Conservation (phyloP, 805 yeast species). For the Spathaspora gorwiae region DNA sequence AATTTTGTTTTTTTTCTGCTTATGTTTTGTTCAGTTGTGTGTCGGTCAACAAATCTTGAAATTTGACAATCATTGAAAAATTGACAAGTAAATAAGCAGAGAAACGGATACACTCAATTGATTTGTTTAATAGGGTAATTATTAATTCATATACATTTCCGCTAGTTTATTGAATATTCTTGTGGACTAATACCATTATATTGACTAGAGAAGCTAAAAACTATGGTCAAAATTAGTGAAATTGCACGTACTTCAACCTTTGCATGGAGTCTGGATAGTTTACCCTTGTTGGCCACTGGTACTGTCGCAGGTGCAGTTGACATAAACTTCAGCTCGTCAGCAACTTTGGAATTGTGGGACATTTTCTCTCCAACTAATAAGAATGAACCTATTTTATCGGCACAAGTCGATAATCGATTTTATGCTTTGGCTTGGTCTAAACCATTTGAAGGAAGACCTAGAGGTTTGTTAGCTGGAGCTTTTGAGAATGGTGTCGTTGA, state of each 20-base stretch:
- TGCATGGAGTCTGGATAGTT: slow-evolving; percentile 82
- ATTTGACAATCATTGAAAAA: no score
- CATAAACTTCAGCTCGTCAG: slow-evolving; percentile 73
- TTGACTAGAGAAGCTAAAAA: neutral
- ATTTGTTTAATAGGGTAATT: no score
- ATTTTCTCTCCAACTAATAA: slow-evolving; percentile 40
- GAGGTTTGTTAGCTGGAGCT: slow-evolving; percentile 77
- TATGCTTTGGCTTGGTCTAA: slow-evolving; percentile 82
- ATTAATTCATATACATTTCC: no score
- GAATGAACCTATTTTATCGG: slow-evolving; percentile 30
- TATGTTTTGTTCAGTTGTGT: no score
- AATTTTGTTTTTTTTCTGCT: no score
- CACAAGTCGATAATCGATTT: slow-evolving; percentile 43
- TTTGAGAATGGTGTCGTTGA: slow-evolving; percentile 77
- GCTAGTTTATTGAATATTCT: no score
- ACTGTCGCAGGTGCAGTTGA: slow-evolving; percentile 96
- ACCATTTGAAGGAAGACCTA: slow-evolving; percentile 44
- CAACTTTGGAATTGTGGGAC: slow-evolving; percentile 78
- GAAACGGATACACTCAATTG: no score
- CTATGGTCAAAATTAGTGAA: slow-evolving; percentile 80
- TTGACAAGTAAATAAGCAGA: no score
- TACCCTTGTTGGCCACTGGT: slow-evolving; percentile 83
- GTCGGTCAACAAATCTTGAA: no score
- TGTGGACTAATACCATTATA: no score
- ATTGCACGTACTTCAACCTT: slow-evolving; percentile 85